These are phyloP conservation scores for Nemophila menziesii DNA, from an alignment of 257 asterid genomes.

Conservation along the genomic window DNA sequence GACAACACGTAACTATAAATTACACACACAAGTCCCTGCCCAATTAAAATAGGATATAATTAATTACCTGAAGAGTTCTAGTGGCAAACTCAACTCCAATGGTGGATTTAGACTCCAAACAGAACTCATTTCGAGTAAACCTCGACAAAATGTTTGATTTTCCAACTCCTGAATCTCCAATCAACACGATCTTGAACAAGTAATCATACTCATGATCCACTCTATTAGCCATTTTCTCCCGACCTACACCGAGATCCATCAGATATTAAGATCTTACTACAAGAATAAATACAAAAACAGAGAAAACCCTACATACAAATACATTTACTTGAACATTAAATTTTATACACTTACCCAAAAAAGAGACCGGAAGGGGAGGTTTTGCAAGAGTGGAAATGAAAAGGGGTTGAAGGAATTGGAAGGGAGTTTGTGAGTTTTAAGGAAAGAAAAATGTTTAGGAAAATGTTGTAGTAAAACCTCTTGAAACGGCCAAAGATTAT, in stretches of 20 bases:
- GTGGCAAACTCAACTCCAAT: slow-evolving; percentile 61
- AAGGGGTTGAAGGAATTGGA: background rate
- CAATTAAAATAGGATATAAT: too few relatives aligned
- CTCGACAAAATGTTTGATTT: slow-evolving; percentile 56
- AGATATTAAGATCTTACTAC: slow-evolving; percentile 17
- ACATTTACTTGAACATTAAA: background rate
- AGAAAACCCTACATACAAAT: background rate
- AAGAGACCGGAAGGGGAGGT: slow-evolving; percentile 17
- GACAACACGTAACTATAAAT: too few relatives aligned
- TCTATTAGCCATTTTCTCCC: slow-evolving; percentile 32
- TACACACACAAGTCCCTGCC: too few relatives aligned
- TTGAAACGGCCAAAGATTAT: background rate
- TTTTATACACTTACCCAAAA: slow-evolving; percentile 16
- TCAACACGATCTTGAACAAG: slow-evolving; percentile 52
- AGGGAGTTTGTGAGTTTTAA: background rate
- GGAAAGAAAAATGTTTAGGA: background rate
- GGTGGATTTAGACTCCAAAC: slow-evolving; percentile 53
- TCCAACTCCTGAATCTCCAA: slow-evolving; percentile 59
- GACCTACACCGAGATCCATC: slow-evolving; percentile 10
- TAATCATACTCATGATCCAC: slow-evolving; percentile 55
- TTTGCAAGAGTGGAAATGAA: background rate
- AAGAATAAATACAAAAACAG: background rate
- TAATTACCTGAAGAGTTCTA: slow-evolving; percentile 42
- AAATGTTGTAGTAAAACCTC: background rate
- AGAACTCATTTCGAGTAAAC: slow-evolving; percentile 47